Percentiles rank a stretch among this genome's conserved stretches.
Conservation (phyloP, 1,284 basidiomycete genomes). For the Apiotrichum porosum region DNA sequence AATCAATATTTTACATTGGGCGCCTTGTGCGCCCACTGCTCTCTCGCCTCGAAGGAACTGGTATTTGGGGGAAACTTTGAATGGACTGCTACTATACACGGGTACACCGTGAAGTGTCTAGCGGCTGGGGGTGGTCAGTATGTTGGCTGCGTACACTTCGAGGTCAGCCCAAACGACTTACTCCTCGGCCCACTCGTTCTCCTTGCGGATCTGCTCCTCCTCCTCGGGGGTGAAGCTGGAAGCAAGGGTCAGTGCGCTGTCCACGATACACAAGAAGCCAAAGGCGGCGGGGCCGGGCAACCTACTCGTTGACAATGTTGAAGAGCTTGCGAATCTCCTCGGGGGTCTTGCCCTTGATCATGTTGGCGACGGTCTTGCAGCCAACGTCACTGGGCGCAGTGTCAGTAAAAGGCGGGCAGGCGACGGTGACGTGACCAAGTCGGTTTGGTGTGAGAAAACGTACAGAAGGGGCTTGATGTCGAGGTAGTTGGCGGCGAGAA, state of each 20-base stretch:
- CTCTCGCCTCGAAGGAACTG: no score
- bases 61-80: neutral
- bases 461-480: constrained; percentile 98
- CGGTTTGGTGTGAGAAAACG: constrained; percentile 43
- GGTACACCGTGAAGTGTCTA: neutral
- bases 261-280: no score
- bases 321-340: constrained; percentile 83
- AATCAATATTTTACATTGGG: no score
- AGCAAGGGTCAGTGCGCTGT: constrained; percentile 7
- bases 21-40: no score
- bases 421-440: no score
- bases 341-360: constrained; percentile 88
- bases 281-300: no score
- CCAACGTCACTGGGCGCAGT: constrained; percentile 74
- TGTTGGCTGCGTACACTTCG: constrained; percentile 10
- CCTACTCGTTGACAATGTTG: constrained; percentile 89
- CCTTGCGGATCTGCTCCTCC: constrained; percentile 99
- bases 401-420: constrained; percentile 6
- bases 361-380: constrained; percentile 99
- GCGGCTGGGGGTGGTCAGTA: neutral
- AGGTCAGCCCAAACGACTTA: no score
- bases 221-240: constrained; percentile 88
- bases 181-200: constrained; percentile 71
- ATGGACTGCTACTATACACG: neutral
- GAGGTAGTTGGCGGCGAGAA: constrained; percentile 98